Base-by-base conservation (phyloP, 2,329 filamentous ascomycete species). In the Thielaviopsis ethacetica region DNA sequence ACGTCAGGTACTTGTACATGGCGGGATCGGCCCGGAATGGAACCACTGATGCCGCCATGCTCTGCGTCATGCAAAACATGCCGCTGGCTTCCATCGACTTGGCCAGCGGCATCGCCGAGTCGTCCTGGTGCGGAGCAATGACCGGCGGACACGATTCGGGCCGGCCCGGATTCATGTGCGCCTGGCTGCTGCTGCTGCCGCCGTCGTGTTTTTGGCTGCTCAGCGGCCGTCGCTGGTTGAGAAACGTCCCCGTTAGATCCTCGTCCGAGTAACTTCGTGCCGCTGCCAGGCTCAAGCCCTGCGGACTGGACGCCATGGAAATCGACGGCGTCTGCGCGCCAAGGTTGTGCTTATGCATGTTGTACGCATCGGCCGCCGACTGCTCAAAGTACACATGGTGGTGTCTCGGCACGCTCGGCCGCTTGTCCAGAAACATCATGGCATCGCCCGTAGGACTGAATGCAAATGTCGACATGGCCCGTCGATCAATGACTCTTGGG, bases 201-300 rank as follows among this genome's bases (percentile, higher is more conserved):
- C 71, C 54, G 76, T 73, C 49, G 69, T 69, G 62, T 73, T 76
- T 54, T 22, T 54, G 59, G 10, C 22, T 47, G 61, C 74, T 70
- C 50, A 70, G 65, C 17, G 63, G 44, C 27, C 17, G 60, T 53
- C 24, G 53, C 47, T 52, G 57, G 21, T 61, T 61, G 2, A 84
- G 68, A 65, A 85, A 84, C 61, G 74, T 82, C 2, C 77, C 78
- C 5, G 83, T 72, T 0, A 79, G 78, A 56, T 85, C 82, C 63
- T 84, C 82, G 64, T 85, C 82, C 0, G 82, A 85, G 63, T 84
- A 81, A 63, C 81, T 84, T 53, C 76, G 75, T 64, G 79, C 83
- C 57, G 78, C 73, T 63, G 76, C 80, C 22, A 82, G 69, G 64
- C 76, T 72, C 5, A 75, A 75, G 0, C 73, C 71, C 17, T 70